Evolutionary conservation across 2,329 filamentous ascomycete species (phyloP).

Genomic region (Colletotrichum salicis): DNA sequence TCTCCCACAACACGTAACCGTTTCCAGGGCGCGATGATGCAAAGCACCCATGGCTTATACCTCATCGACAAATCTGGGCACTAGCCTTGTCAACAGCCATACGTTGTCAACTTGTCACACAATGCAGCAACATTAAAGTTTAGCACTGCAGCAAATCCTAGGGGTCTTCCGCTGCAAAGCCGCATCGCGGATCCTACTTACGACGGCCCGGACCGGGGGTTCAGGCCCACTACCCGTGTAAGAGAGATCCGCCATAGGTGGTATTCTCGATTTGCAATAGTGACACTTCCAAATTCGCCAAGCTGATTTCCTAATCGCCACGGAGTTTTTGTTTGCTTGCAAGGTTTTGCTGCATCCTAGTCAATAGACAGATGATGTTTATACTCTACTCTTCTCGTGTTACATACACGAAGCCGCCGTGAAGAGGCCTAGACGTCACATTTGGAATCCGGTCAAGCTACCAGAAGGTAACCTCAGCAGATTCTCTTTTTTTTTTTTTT

Average conservation of each 20-base stretch:
- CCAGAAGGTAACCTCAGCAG: neutral
- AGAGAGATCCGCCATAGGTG: neutral
- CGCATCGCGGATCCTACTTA: neutral
- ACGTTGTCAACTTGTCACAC: neutral
- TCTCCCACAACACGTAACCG: neutral
- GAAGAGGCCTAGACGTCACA: neutral
- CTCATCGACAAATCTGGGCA: neutral
- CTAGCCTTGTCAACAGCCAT: neutral
- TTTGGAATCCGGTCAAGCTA: neutral
- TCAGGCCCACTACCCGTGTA: neutral
- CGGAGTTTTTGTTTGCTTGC: neutral
- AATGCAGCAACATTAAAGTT: neutral
- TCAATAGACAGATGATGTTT: neutral
- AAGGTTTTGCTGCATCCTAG: neutral
- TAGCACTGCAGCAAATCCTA: neutral
- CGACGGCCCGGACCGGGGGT: constrained; percentile 1
- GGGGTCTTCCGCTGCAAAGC: neutral
- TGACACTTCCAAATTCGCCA: neutral
- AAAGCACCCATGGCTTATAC: neutral
- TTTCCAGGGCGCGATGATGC: neutral
- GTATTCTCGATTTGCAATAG: constrained; percentile 1
- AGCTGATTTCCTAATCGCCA: constrained; percentile 3
- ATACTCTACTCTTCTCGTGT: neutral
- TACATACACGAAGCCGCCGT: neutral
- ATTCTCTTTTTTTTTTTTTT: neutral